phyloP scores from a whole-genome alignment of 495 filamentous ascomycete species.

The Sabuloglossum arenarium region DNA sequence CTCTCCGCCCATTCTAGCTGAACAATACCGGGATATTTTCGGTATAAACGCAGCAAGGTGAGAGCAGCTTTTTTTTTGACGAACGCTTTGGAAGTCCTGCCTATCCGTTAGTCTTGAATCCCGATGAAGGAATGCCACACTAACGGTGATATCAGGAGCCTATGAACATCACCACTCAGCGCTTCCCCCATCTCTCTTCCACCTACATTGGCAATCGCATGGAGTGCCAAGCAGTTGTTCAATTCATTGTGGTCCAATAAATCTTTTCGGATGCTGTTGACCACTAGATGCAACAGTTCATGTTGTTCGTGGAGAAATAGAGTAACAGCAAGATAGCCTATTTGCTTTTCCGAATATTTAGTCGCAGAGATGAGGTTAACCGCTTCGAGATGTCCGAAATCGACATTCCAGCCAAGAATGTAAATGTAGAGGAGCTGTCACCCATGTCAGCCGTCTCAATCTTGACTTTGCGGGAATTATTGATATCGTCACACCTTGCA shows the following conservation, averaged over 20 bases:
- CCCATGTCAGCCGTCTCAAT: constrained; percentile 11
- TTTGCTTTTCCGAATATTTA: constrained; percentile 99
- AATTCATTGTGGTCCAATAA: constrained; percentile 86
- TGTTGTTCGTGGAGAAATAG: constrained; percentile 94
- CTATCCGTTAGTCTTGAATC: background rate
- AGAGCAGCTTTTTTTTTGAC: constrained; percentile 99
- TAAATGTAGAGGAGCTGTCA: constrained; percentile 84
- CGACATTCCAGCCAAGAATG: constrained; percentile 97
- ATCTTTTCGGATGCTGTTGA: constrained; percentile 98
- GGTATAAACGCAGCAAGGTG: constrained; percentile 85
- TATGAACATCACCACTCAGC: constrained; percentile 78
- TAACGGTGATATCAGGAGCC: constrained; percentile 86
- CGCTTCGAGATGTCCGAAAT: constrained; percentile 95
- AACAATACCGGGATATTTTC: constrained; percentile 82
- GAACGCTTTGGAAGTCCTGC: constrained; percentile 84
- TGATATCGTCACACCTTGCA: constrained; percentile 47
- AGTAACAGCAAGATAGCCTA: constrained; percentile 94
- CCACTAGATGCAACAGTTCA: constrained; percentile 84
- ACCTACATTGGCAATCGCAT: constrained; percentile 96
- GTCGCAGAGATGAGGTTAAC: constrained; percentile 91
- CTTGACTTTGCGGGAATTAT: background rate
- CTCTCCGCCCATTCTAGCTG: constrained; percentile 93
- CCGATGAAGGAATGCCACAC: constrained; percentile 15
- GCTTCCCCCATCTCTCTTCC: constrained; percentile 95
- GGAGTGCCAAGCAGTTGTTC: constrained; percentile 92